Base-by-base conservation (phyloP, 768 basidiomycete genomes). In the Lentinula aciculospora region DNA sequence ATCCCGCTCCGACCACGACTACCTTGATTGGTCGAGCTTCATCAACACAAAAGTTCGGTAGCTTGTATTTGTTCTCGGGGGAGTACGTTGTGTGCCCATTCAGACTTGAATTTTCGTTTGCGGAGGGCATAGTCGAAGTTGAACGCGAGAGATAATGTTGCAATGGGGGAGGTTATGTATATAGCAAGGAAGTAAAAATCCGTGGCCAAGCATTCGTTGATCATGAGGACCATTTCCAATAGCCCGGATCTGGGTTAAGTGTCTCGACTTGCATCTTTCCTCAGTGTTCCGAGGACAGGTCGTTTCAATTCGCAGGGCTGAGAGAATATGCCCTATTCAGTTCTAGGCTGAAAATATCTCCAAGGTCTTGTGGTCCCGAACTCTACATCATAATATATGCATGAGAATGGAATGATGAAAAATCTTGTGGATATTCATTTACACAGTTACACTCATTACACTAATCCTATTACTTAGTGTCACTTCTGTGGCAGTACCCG, bases 1-100 rank as follows among this genome's bases (percentile, higher is more conserved):
- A 84, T 1, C 84, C 83, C 9, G 83, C 81, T 32, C 84, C 84
- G 32, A 85, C 80, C 27, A 76, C 69, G 4, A 80, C 75, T 27
- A 84, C 81, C 61, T 74, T 80, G 55, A 84, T 79, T 17, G 76
- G 80, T 27, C 81, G 74, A 28, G 74, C 64, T 46, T 82, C 81
- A 63, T 83, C 83, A 54, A 84, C 74, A 28, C 74, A 69, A 60
- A 82, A 81, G 36, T 73, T 65, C 1, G 77, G 78, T 21, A 80
- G 60, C 9, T 63, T 57, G 62, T 56, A 56, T 34, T 27, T 29
- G n/a, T 23, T 39, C 8, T 23, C 23, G 13, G 51, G 36, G 4
- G 25, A 13, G 23, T 36, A 53, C 15, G 4, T 39, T 17, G 51
- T 19, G 5, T 53, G 51, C 25, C 51, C 36, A 13, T 53, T 39